Evolutionary conservation across 2,329 filamentous ascomycete species (phyloP).

Genomic region (Thielaviopsis euricoi): DNA sequence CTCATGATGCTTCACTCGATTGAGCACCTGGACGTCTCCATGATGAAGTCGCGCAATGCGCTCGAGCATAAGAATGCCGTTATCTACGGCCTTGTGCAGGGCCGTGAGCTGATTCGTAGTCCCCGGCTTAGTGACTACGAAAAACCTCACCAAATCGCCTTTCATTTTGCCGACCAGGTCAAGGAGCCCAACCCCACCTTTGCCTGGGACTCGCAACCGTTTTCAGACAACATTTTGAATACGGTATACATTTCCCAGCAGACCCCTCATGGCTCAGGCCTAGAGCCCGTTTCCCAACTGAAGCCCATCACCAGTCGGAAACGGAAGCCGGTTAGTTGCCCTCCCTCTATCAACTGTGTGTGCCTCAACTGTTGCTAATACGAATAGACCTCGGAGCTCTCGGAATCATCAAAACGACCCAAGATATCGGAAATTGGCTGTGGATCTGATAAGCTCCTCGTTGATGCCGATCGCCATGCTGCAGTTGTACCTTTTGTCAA

Average conservation of each 20-base stretch:
- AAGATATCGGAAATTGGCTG: constrained; percentile 1
- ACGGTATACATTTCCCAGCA: constrained; percentile 25
- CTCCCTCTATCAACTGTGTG: neutral
- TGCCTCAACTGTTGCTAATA: neutral
- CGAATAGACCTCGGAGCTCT: constrained; percentile 1
- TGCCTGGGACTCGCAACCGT: constrained; percentile 28
- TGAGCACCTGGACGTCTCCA: constrained; percentile 35
- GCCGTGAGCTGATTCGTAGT: constrained; percentile 24
- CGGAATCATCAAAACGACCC: constrained; percentile 5
- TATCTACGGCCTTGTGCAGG: constrained; percentile 22
- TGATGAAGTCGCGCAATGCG: constrained; percentile 20
- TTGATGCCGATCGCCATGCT: constrained; percentile 10
- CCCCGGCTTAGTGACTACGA: constrained; percentile 21
- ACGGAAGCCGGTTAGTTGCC: constrained; percentile 28
- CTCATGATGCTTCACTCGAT: constrained; percentile 35
- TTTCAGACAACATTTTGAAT: constrained; percentile 34
- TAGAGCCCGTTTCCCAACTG: neutral
- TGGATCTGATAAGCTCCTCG: neutral
- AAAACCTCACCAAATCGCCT: constrained; percentile 31
- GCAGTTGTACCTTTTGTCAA: constrained; percentile 9
- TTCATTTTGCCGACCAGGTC: constrained; percentile 29
- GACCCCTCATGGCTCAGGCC: neutral
- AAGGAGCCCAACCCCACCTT: constrained; percentile 23
- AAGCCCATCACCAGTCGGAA: constrained; percentile 19
- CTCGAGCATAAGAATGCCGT: constrained; percentile 33